Evolutionary conservation across 2,329 filamentous ascomycete species (phyloP).

Genomic region (Stagonosporopsis cucurbitacearum): DNA sequence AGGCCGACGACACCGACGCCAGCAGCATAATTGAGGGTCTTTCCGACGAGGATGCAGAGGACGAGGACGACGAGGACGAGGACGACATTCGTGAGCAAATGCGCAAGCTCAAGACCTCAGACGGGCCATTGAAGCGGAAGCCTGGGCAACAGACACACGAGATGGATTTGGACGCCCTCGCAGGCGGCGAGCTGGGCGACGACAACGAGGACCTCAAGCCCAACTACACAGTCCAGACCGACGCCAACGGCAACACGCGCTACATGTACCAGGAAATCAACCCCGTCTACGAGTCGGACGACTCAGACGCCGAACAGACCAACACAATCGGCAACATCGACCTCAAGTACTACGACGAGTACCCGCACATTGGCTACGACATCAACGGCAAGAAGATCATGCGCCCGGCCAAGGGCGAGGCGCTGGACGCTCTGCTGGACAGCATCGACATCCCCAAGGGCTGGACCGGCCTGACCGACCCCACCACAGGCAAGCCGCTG

Average conservation of each 20-base stretch:
- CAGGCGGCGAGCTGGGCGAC: slow-evolving; percentile 36
- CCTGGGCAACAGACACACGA: slow-evolving; percentile 25
- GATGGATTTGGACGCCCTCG: slow-evolving; percentile 21
- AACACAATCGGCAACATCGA: slow-evolving; percentile 98
- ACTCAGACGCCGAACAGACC: slow-evolving; percentile 77
- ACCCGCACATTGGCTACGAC: slow-evolving; percentile 97
- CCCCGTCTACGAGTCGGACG: slow-evolving; percentile 94
- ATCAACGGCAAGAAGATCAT: slow-evolving; percentile 99
- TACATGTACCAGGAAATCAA: slow-evolving; percentile 96
- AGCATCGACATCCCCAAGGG: slow-evolving; percentile 97
- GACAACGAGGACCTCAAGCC: slow-evolving; percentile 46
- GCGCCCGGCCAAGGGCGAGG: slow-evolving; percentile 91
- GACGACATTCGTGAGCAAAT: slow-evolving; percentile 54
- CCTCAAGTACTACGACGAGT: slow-evolving; percentile 93
- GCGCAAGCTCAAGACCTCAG: slow-evolving; percentile 50
- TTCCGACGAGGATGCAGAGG: slow-evolving; percentile 41
- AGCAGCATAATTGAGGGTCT: slow-evolving; percentile 44
- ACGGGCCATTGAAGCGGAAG: slow-evolving; percentile 27
- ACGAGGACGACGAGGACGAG: slow-evolving; percentile 46
- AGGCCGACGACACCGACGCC: slow-evolving; percentile 36
- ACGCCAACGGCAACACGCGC: slow-evolving; percentile 88
- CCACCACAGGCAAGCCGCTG: slow-evolving; percentile 89
- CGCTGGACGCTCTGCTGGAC: slow-evolving; percentile 89
- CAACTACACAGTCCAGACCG: slow-evolving; percentile 70
- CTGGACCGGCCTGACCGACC: slow-evolving; percentile 95